A percentile compares a stretch with the other conserved stretches of the same genome.
Conservation (phyloP, 345 rosid genomes). For the Microthlaspi erraticum region DNA sequence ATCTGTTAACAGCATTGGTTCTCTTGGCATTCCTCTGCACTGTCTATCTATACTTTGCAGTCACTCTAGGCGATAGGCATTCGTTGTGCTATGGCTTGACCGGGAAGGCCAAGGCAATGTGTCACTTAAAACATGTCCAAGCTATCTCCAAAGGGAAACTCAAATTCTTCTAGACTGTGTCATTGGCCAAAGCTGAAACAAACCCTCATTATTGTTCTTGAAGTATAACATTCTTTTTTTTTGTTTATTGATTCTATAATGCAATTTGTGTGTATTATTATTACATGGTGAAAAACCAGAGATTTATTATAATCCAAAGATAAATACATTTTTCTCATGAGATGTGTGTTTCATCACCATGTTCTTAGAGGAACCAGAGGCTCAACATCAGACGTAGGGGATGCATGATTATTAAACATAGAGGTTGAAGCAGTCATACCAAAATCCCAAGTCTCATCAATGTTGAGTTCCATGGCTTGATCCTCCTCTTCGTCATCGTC, state of each 20-base stretch:
- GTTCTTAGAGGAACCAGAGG: slow-evolving; percentile 34
- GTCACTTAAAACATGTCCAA: slow-evolving; percentile 60
- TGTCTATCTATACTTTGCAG: slow-evolving; percentile 86
- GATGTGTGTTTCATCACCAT: slow-evolving; percentile 20
- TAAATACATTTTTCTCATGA: neutral
- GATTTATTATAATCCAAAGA: slow-evolving; percentile 7
- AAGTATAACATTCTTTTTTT: slow-evolving; percentile 12
- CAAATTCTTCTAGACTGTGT: slow-evolving; percentile 50
- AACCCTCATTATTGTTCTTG: slow-evolving; percentile 31
- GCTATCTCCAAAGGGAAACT: slow-evolving; percentile 62
- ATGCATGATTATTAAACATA: slow-evolving; percentile 7
- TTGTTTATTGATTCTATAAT: neutral
- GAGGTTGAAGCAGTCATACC: slow-evolving; percentile 35
- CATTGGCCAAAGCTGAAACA: neutral
- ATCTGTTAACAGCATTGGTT: slow-evolving; percentile 77
- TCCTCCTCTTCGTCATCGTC: slow-evolving; percentile 37
- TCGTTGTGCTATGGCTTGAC: slow-evolving; percentile 73
- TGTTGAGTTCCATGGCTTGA: slow-evolving; percentile 22
- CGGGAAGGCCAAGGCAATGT: slow-evolving; percentile 63
- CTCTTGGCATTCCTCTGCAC: slow-evolving; percentile 86
- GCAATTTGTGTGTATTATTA: slow-evolving; percentile 18
- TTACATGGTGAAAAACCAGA: slow-evolving; percentile 21
- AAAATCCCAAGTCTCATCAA: slow-evolving; percentile 36
- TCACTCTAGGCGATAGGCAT: slow-evolving; percentile 68
- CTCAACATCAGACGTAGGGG: slow-evolving; percentile 27